A percentile compares a stretch with the other conserved stretches of the same genome.
Conservation (phyloP, 2,329 filamentous ascomycete species). For the Clarireedia hainanense region DNA sequence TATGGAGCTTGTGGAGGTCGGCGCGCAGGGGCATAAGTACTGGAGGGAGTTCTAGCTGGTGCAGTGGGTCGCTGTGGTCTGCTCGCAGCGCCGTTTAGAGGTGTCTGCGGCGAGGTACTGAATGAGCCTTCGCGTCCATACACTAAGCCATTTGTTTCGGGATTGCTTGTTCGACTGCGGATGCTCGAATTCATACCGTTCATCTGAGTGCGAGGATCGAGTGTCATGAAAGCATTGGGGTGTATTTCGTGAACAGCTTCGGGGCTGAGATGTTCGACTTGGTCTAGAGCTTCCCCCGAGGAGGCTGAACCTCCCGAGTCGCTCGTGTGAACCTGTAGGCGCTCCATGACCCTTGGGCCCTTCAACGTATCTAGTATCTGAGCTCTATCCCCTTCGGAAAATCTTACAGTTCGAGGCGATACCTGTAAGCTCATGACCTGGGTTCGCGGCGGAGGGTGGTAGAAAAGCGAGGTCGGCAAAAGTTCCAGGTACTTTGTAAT, state of each 20-base stretch:
- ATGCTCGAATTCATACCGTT: slow-evolving; percentile 26
- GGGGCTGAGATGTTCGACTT: slow-evolving; percentile 19
- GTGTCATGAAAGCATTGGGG: slow-evolving; percentile 16
- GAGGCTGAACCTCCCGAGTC: slow-evolving; percentile 37
- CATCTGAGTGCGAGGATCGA: slow-evolving; percentile 22
- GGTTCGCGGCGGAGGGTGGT: no score
- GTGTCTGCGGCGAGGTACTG: slow-evolving; percentile 17
- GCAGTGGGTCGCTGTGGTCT: slow-evolving; percentile 60
- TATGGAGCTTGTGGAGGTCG: slow-evolving; percentile 43
- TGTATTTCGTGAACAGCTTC: slow-evolving; percentile 14
- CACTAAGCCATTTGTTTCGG: slow-evolving; percentile 23
- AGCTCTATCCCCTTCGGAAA: slow-evolving; percentile 43
- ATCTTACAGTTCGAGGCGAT: slow-evolving; percentile 49
- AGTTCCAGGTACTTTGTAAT: not conserved
- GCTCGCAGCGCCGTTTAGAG: slow-evolving; percentile 40
- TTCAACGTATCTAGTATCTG: slow-evolving; percentile 37
- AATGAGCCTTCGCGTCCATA: slow-evolving; percentile 18
- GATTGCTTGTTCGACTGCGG: slow-evolving; percentile 36
- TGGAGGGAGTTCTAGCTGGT: slow-evolving; percentile 67
- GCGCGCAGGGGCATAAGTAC: slow-evolving; percentile 64
- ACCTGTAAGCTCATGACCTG: slow-evolving; percentile 34
- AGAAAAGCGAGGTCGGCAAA: no score
- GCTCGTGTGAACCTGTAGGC: slow-evolving; percentile 26
- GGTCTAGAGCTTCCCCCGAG: slow-evolving; percentile 21
- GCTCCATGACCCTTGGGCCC: slow-evolving; percentile 29